phyloP scores from a whole-genome alignment of 139 green algal species.

The Nannochloris sp. region DNA sequence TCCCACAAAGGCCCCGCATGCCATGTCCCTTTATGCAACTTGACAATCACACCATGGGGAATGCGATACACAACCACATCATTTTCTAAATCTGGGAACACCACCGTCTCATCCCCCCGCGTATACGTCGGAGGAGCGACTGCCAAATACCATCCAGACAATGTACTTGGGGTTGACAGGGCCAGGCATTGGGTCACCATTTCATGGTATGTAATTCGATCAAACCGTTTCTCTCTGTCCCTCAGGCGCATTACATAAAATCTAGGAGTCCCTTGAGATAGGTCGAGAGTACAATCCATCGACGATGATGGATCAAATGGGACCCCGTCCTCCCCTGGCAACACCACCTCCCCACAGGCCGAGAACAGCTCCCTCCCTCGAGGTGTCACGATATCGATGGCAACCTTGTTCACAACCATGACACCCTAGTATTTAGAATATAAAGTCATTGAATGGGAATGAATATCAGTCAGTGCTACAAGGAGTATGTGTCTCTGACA shows the following conservation, averaged over 20 bases:
- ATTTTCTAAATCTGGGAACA: conserved; percentile 25
- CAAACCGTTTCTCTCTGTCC: conserved; percentile 50
- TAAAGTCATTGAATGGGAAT: too few relatives aligned
- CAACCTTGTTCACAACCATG: too few relatives aligned
- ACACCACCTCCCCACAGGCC: not conserved
- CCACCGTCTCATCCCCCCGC: conserved; percentile 7
- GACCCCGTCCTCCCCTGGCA: not conserved
- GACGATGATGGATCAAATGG: not conserved
- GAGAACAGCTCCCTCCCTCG: not conserved
- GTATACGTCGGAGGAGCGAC: conserved; percentile 51
- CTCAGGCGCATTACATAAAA: conserved; percentile 95
- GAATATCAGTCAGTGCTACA: too few relatives aligned
- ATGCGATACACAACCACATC: conserved; percentile 45
- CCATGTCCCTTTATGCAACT: conserved; percentile 63
- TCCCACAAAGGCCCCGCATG: conserved; percentile 45
- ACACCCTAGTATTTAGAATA: too few relatives aligned
- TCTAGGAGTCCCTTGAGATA: conserved; percentile 20
- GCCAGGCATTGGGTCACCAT: conserved; percentile 69
- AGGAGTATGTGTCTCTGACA: too few relatives aligned
- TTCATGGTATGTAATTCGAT: conserved; percentile 84
- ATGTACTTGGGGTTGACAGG: conserved; percentile 13
- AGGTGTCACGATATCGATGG: too few relatives aligned
- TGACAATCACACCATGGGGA: conserved; percentile 34
- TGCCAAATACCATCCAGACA: conserved; percentile 68
- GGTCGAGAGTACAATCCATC: not conserved